phyloP scores from a whole-genome alignment of 495 filamentous ascomycete species.

The Neurospora sp. region DNA sequence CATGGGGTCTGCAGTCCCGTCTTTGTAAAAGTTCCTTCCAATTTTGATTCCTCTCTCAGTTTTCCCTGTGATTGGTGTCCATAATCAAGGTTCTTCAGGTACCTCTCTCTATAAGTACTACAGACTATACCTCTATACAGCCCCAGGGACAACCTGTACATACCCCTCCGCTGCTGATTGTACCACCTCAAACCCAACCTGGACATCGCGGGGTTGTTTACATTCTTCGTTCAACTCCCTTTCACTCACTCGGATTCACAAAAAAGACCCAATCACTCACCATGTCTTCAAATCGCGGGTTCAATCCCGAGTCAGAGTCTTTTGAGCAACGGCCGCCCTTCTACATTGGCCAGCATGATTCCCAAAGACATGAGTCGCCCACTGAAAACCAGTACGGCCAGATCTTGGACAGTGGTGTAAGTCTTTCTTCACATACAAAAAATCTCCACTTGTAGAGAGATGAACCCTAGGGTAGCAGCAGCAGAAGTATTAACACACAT shows the following conservation, averaged over 20 bases:
- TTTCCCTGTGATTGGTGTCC: neutral
- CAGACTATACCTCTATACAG: neutral
- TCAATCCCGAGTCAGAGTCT: conserved; percentile 42
- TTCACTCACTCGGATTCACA: neutral
- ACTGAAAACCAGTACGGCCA: conserved; percentile 53
- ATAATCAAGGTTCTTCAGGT: neutral
- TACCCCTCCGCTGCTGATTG: neutral
- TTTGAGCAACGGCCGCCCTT: conserved; percentile 46
- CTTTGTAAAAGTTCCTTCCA: neutral
- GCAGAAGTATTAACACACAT: conserved; percentile 3
- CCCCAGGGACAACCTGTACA: neutral
- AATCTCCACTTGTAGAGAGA: neutral
- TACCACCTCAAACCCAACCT: neutral
- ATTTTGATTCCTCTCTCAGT: neutral
- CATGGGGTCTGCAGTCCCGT: neutral
- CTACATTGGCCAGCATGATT: conserved; percentile 80
- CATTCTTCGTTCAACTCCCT: neutral
- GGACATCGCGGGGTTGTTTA: neutral
- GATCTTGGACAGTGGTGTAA: conserved; percentile 55
- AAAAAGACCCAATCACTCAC: neutral
- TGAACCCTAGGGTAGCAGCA: neutral
- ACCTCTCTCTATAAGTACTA: neutral
- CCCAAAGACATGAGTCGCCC: conserved; percentile 48
- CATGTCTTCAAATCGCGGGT: conserved; percentile 15
- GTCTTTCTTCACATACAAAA: conserved; percentile 11